Evolutionary conservation across 371 early-diverging fungal genomes (phyloP).

Genomic region (Mortierella sp.): DNA sequence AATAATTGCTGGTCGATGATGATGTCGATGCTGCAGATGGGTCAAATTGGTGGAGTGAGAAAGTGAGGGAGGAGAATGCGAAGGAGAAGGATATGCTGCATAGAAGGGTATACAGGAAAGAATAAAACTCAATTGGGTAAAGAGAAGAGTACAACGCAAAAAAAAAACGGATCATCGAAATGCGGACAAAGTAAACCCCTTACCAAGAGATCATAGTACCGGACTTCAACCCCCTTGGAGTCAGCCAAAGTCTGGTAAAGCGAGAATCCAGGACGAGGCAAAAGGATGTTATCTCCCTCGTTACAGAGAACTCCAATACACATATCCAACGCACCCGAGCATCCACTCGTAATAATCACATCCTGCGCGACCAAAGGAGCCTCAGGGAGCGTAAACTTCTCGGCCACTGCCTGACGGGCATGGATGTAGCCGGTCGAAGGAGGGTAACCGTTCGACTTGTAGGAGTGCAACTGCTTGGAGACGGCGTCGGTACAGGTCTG

Average conservation of each 20-base stretch:
- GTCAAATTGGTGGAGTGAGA: neutral
- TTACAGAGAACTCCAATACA: slow-evolving; percentile 82
- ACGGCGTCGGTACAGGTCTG: slow-evolving; percentile 78
- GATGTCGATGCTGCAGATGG: neutral
- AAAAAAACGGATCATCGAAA: neutral
- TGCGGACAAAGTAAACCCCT: slow-evolving; percentile 15
- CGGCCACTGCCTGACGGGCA: slow-evolving; percentile 87
- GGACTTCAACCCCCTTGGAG: slow-evolving; percentile 81
- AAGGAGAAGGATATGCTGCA: neutral
- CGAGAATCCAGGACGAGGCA: slow-evolving; percentile 93
- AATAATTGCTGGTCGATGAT: neutral
- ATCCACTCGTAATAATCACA: slow-evolving; percentile 88
- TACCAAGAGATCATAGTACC: slow-evolving; percentile 84
- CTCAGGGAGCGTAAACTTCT: slow-evolving; percentile 68
- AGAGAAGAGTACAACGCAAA: slow-evolving; percentile 3
- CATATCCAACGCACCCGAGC: slow-evolving; percentile 89
- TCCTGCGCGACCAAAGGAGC: slow-evolving; percentile 83
- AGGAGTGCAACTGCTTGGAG: slow-evolving; percentile 72
- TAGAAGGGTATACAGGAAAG: neutral
- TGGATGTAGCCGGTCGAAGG: slow-evolving; percentile 82
- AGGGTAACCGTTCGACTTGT: slow-evolving; percentile 87
- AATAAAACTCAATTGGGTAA: neutral
- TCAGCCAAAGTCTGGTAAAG: slow-evolving; percentile 89
- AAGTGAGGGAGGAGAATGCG: neutral
- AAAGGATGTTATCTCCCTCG: slow-evolving; percentile 86